Conservation (phyloP, 352 stramenopile genomes). For the Globisporangium spiculum region DNA sequence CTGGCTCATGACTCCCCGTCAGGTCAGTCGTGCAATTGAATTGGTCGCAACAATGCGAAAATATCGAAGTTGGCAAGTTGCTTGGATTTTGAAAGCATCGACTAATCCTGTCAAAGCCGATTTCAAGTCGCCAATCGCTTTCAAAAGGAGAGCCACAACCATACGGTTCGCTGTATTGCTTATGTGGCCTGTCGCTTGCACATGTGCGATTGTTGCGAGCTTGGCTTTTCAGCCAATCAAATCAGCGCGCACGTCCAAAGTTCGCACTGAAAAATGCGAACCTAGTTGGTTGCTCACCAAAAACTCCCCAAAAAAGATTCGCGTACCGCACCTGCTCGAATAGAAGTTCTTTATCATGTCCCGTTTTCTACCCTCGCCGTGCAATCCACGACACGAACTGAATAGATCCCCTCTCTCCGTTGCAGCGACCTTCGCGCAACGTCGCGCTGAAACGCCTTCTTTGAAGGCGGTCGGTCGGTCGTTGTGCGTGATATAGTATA, state of each 20-base stretch:
- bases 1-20: neutral
- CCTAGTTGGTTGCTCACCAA: neutral
- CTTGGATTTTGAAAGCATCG: neutral
- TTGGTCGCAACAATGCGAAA: neutral
- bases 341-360: neutral
- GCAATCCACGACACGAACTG: constrained; percentile 16
- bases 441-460: constrained; percentile 15
- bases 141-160: neutral
- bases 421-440: constrained; percentile 20
- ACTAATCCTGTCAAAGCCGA: constrained; percentile 2
- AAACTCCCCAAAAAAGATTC: neutral
- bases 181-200: neutral
- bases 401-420: constrained; percentile 15
- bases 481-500: neutral
- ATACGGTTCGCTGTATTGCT: neutral
- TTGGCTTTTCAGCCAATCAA: neutral
- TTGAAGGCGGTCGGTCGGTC: constrained; percentile 14
- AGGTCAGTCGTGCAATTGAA: neutral
- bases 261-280: neutral
- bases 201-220: neutral
- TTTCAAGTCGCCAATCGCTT: neutral
- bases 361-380: constrained; percentile 3
- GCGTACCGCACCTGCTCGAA: neutral
- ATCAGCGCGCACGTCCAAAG: neutral
- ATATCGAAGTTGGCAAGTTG: neutral